phyloP scores from a whole-genome alignment of 2,329 filamentous ascomycete genomes.

The Plectosphaerella sp. region DNA sequence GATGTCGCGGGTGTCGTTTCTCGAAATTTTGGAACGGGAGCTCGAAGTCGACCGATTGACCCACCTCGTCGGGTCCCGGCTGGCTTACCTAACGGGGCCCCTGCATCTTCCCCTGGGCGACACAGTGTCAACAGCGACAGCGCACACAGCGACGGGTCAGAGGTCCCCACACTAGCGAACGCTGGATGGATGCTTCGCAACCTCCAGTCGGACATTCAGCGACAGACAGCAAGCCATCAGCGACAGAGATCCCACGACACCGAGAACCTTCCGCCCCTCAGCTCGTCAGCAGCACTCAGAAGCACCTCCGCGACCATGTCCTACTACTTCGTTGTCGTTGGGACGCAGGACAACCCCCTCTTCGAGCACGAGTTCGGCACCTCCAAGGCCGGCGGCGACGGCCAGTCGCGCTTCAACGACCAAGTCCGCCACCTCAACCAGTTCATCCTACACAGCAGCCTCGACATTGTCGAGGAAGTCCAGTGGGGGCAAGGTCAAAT shows the following conservation, averaged over 20 bases:
- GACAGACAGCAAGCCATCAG: too few species aligned
- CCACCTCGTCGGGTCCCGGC: background rate
- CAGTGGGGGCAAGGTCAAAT: conserved; percentile 88
- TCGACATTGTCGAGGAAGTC: conserved; percentile 94
- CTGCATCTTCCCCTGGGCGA: too few species aligned
- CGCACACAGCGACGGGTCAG: too few species aligned
- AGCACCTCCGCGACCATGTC: conserved; percentile 60
- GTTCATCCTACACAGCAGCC: conserved; percentile 89
- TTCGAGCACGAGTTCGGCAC: conserved; percentile 98
- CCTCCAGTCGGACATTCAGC: too few species aligned
- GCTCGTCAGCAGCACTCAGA: too few species aligned
- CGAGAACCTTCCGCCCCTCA: too few species aligned
- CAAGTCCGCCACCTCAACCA: conserved; percentile 93
- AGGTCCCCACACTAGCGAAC: too few species aligned
- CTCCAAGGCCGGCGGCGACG: conserved; percentile 92
- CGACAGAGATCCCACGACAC: too few species aligned
- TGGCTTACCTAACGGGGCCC: too few species aligned
- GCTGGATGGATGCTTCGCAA: too few species aligned
- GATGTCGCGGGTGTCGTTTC: background rate
- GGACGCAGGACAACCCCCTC: conserved; percentile 89
- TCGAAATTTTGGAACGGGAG: background rate
- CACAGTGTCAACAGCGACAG: too few species aligned
- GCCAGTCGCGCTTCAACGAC: conserved; percentile 80
- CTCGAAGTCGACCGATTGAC: background rate
- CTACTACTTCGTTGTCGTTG: conserved; percentile 97